These are phyloP conservation scores for Wickerhamomyces queroliae DNA, from an alignment of 805 yeast genomes.

Conservation along the genomic window DNA sequence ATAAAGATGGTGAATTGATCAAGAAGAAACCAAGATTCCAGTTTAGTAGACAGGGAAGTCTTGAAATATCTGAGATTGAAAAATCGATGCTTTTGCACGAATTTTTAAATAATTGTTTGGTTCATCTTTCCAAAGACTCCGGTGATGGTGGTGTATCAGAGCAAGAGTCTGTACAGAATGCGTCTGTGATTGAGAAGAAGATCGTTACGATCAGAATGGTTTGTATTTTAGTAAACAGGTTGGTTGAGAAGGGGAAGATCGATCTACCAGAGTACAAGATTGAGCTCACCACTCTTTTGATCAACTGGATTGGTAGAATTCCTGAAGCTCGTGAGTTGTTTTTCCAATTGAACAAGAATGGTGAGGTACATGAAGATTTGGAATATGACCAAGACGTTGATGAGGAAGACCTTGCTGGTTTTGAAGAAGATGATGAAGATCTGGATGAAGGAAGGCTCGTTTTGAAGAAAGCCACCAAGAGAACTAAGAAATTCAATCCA, in stretches of 20 bases:
- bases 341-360: conserved; percentile 28
- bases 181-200: conserved; percentile 20
- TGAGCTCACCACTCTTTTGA: conserved; percentile 53
- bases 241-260: conserved; percentile 40
- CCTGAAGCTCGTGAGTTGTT: conserved; percentile 61
- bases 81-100: conserved; percentile 65
- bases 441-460: background rate
- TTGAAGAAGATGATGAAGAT: conserved; percentile 4
- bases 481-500: conserved; percentile 15
- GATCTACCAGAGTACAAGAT: conserved; percentile 46
- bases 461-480: background rate
- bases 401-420: background rate
- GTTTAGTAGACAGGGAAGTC: conserved; percentile 53
- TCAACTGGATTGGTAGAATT: conserved; percentile 58
- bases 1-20: conserved; percentile 3
- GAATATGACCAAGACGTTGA: conserved; percentile 3
- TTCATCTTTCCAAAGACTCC: conserved; percentile 32
- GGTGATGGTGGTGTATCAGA: conserved; percentile 18
- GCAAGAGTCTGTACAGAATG: conserved; percentile 16
- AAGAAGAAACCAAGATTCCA: conserved; percentile 17
- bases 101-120: conserved; percentile 51
- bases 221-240: conserved; percentile 56
- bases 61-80: conserved; percentile 54
- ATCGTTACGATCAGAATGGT: conserved; percentile 43
- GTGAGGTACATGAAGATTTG: too few species aligned